These are phyloP conservation scores for Chamaecrista fasciculata DNA, from an alignment of 306 rosid species.

Conservation along the genomic window DNA sequence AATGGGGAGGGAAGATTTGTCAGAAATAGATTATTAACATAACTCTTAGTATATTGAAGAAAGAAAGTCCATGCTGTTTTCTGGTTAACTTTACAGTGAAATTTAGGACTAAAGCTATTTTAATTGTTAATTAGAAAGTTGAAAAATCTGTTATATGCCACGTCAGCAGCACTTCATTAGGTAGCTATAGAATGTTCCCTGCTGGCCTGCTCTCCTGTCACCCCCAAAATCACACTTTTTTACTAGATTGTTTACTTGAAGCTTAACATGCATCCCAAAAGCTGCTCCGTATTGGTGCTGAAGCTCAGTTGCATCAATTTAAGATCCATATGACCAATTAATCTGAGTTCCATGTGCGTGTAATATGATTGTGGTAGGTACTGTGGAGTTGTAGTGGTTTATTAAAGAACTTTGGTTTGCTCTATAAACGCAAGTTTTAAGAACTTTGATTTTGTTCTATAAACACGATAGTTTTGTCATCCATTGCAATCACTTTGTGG, in stretches of 20 bases:
- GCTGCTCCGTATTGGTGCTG: neutral
- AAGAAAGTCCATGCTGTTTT: neutral
- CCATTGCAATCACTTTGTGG: neutral
- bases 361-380: neutral
- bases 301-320: neutral
- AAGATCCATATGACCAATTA: neutral
- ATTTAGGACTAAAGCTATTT: neutral
- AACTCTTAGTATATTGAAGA: neutral
- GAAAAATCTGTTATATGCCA: neutral
- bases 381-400: neutral
- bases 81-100: neutral
- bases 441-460: too few relatives aligned
- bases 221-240: neutral
- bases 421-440: neutral
- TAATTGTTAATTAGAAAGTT: neutral
- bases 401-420: neutral
- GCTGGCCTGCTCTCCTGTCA: neutral
- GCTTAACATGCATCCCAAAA: neutral
- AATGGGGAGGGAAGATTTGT: neutral
- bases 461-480: neutral
- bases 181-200: neutral
- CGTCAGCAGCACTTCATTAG: neutral
- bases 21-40: neutral
- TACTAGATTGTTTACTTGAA: neutral
- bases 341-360: neutral